These are phyloP conservation scores for Curvularia spicifera DNA, from an alignment of 2,329 filamentous ascomycete species.

Conservation along the genomic window DNA sequence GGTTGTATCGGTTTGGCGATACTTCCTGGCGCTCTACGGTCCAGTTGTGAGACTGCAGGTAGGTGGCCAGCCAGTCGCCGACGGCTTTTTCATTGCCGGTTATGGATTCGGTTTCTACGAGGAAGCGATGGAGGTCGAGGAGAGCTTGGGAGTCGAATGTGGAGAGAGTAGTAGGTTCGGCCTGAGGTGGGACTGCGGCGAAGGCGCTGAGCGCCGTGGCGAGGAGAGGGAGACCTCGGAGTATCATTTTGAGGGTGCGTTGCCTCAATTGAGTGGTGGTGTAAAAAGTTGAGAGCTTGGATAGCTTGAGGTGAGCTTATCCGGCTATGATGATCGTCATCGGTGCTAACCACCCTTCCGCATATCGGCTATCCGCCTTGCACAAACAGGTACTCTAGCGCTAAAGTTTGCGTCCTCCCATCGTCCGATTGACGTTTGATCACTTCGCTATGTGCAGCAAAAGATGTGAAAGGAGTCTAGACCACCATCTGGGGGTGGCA, in stretches of 20 bases:
- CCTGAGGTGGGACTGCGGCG: slow-evolving; percentile 7
- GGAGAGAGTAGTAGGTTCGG: slow-evolving; percentile 27
- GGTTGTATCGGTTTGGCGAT: slow-evolving; percentile 68
- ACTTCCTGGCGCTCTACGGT: slow-evolving; percentile 66
- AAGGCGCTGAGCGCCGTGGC: slow-evolving; percentile 20
- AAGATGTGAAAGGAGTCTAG: not conserved
- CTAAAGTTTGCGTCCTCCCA: not conserved
- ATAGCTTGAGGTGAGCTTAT: slow-evolving; percentile 11
- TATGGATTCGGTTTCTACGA: slow-evolving; percentile 77
- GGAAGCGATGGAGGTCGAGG: slow-evolving; percentile 73
- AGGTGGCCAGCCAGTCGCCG: slow-evolving; percentile 70
- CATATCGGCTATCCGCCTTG: not conserved
- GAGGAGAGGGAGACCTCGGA: slow-evolving; percentile 24
- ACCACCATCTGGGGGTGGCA: not conserved
- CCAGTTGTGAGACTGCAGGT: slow-evolving; percentile 67
- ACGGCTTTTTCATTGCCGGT: slow-evolving; percentile 72
- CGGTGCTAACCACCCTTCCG: not conserved
- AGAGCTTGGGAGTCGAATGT: slow-evolving; percentile 55
- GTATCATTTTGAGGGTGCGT: slow-evolving; percentile 21
- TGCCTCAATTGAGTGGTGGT: not conserved
- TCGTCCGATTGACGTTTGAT: not conserved
- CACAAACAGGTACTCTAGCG: not conserved
- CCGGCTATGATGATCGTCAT: slow-evolving; percentile 5
- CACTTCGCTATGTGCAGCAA: not conserved
- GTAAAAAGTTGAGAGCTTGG: not conserved